Evolutionary conservation across 2,329 filamentous ascomycete genomes (phyloP), one percentile per base, ranked within the genome.

Genomic region (Fusarium graminum): DNA sequence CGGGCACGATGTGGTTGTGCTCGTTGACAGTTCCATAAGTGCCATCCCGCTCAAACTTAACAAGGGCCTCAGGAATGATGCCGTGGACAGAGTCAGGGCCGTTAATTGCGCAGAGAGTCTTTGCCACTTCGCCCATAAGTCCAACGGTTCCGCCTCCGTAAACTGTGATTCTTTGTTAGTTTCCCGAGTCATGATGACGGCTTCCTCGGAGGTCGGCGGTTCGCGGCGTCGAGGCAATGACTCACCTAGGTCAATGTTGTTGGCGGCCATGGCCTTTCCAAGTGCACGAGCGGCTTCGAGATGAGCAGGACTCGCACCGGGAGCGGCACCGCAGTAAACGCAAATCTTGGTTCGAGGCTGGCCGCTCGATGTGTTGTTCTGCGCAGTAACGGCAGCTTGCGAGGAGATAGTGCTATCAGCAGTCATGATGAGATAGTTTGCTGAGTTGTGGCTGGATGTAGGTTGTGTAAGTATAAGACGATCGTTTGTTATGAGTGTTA

Each of bases 141-240:
- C 95, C 95, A 36, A 93, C 88, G 4, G 94, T 98, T 74, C 95
- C 95, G 70, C 95, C 95, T 70, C 95, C 95, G 79, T 98, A 99
- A 67, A 98, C 93, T 88, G 43, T 50, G 12, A 7, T 25, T 28
- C 30, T 29, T 11, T 46, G 49, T 73, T 55, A 61, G 52, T 39
- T 30, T 45, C 47, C 22, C 13, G 25, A 47, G 58, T 46, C 38
- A 36, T 52, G 30, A 38, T 19, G 36, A 29, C 19, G 19, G 28
- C 25, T 38, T 51, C 32, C 12, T 16, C 40, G 49, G 50, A 41
- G n/a, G 32, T n/a, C 17, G 49, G 46, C 36, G 53, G n/a, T 57
- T 17, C 34, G 47, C 32, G 40, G 49, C 34, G 44, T 45, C 38
- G 16, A 32, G 39, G 22, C 16, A 58, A 40, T 55, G 53, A 76